These are phyloP conservation scores for Solanum arcanum DNA, from an alignment of 257 asterid genomes.

Conservation along the genomic window DNA sequence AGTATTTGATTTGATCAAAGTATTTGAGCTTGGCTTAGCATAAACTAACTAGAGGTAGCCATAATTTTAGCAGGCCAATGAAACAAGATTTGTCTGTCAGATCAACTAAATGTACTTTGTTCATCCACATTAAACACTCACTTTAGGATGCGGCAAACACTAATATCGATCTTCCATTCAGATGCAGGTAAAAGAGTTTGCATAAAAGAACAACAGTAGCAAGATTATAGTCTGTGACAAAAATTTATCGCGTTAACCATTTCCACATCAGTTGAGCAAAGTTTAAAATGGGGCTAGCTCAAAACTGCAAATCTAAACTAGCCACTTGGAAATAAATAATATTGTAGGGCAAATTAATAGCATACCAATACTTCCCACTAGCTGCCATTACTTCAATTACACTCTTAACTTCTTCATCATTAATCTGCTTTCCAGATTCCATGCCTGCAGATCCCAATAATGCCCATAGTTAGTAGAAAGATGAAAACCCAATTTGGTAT, in stretches of 20 bases:
- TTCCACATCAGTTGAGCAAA: neutral
- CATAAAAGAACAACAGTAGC: neutral
- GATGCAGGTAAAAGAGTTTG: neutral
- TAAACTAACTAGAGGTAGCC: neutral
- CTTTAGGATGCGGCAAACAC: neutral
- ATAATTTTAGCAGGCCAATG: neutral
- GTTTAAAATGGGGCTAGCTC: neutral
- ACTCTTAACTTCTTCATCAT: conserved; percentile 39
- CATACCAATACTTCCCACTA: conserved; percentile 79
- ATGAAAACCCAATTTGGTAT: neutral
- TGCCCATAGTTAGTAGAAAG: neutral
- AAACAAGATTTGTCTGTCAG: neutral
- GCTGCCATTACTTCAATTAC: conserved; percentile 56
- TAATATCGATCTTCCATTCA: neutral
- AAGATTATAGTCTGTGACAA: neutral
- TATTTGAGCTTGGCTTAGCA: neutral
- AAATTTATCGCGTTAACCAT: neutral
- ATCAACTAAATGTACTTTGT: neutral
- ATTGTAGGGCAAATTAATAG: neutral
- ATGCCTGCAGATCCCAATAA: neutral
- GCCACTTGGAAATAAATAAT: neutral
- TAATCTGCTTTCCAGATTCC: conserved; percentile 21
- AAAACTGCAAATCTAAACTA: neutral
- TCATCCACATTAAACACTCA: neutral
- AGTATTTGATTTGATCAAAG: neutral